A percentile compares a stretch with the other conserved stretches of the same genome.
These are phyloP conservation scores for Lactuca saligna DNA, from an alignment of 129 eudicot species.

Conservation along the genomic window DNA sequence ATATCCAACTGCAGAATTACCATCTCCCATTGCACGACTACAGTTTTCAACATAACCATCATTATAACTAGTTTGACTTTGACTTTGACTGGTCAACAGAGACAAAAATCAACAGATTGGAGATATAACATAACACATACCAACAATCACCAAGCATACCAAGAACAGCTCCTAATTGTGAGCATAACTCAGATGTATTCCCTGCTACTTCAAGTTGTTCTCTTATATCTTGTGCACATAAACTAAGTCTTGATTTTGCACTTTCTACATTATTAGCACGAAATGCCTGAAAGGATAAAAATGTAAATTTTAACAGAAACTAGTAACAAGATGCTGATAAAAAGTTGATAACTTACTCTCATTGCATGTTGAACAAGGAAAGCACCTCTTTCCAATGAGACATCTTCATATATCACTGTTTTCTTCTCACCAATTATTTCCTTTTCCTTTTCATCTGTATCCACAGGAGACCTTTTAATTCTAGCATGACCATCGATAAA, in stretches of 20 bases:
- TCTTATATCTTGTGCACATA: conserved; percentile 81
- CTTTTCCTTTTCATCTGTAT: conserved; percentile 59
- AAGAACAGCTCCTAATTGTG: conserved; percentile 92
- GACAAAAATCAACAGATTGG: not conserved
- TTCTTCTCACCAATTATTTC: conserved; percentile 58
- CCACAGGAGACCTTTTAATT: conserved; percentile 67
- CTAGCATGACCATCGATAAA: conserved; percentile 98
- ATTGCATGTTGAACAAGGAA: conserved; percentile 96
- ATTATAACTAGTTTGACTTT: too few species aligned
- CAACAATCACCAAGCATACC: conserved; percentile 99
- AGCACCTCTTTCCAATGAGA: conserved; percentile 89
- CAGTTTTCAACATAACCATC: conserved; percentile 11
- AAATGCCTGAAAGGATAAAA: conserved; percentile 59
- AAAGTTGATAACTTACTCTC: conserved; percentile 59
- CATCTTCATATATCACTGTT: conserved; percentile 84
- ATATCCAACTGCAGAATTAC: conserved; percentile 65
- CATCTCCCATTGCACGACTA: conserved; percentile 92
- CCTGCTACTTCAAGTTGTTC: conserved; percentile 72
- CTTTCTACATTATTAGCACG: conserved; percentile 93
- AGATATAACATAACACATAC: conserved; percentile 39
- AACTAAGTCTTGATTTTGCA: conserved; percentile 83
- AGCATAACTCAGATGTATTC: conserved; percentile 80
- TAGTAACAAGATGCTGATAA: conserved; percentile 16
- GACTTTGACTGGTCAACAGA: too few species aligned
- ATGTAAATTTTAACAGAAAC: not conserved